Base-by-base conservation (phyloP, 306 rosid species). In the Lupinus albus region DNA sequence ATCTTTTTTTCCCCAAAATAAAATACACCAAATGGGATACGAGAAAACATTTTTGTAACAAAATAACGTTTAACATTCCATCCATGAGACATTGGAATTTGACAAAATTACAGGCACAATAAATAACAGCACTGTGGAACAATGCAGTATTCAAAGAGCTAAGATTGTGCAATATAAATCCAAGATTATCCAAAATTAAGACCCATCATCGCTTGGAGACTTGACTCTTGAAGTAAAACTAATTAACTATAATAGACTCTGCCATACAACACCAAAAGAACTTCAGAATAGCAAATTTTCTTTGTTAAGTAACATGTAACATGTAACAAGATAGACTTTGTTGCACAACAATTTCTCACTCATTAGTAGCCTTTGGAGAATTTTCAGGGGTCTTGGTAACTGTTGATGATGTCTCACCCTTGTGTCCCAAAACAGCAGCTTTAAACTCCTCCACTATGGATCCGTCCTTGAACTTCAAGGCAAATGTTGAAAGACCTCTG, bases 381-480 rank as follows among this genome's bases (percentile, higher is more conserved):
- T 91, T 91, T 74, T 91, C 95, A 0, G 97, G 97, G 39, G 95
- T 88, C 73, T 88, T 88, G 76, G 78, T 67, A 66, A 53, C 72
- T 0, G 84, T 52, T 28, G 89, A 55, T 2, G 38, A 33, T 33
- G 80, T 33, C 68, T 86, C 87, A 14, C 87, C 87, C 76, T 83
- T 86, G 54, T 90, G 84, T 60, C 77, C 86, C 0, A 76, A 56
- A n/a, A 89, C 84, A 6, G 89, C 85, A 0, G 87, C 64, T 42
- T 35, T 79, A 71, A 87, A 84, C 59, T 88, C 90, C 69, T 88
- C 97, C 35, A 88, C 85, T 2, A 91, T 67, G 59, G 88, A 79
- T 9, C 72, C 85, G 41, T 93, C 99, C 72, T 84, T 90, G 91
- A 93, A 93, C 79, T 88, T 93, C 85, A 93, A 79, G 50, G 97